Conservation (phyloP, 129 eudicot species). For the Arctium minus region DNA sequence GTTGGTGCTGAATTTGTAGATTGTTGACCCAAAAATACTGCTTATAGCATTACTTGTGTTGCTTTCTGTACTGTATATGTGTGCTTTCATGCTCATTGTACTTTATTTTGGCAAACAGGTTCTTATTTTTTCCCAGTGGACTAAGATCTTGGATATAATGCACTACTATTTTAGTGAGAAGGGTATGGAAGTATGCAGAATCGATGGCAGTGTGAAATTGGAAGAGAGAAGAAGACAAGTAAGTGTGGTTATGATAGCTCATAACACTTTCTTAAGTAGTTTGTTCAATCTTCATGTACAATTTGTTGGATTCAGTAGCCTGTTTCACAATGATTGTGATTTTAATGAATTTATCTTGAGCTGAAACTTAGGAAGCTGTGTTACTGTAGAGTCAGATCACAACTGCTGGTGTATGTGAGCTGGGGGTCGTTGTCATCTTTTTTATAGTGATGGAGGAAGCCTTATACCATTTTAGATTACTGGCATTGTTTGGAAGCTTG, state of each 20-base stretch:
- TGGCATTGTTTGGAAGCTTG: too few species aligned
- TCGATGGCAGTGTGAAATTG: conserved; percentile 85
- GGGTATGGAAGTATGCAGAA: conserved; percentile 76
- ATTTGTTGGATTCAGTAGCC: background rate
- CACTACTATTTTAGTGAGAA: conserved; percentile 83
- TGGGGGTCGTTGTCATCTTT: too few species aligned
- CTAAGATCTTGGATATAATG: conserved; percentile 83
- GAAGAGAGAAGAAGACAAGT: conserved; percentile 80
- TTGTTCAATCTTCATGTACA: too few species aligned
- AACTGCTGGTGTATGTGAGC: too few species aligned
- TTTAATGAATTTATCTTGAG: background rate
- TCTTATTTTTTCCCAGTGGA: conserved; percentile 89
- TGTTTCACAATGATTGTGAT: background rate
- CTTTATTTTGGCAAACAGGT: conserved; percentile 50
- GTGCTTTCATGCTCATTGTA: background rate
- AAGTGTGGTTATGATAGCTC: background rate
- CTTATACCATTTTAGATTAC: too few species aligned
- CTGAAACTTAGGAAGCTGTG: too few species aligned
- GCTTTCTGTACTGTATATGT: background rate
- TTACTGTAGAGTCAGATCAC: too few species aligned
- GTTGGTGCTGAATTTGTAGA: background rate
- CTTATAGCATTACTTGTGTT: background rate
- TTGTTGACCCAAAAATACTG: background rate
- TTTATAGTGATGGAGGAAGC: too few species aligned
- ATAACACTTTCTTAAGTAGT: background rate